phyloP scores from a whole-genome alignment of 306 rosid genomes.

The Cicer yamashitae region DNA sequence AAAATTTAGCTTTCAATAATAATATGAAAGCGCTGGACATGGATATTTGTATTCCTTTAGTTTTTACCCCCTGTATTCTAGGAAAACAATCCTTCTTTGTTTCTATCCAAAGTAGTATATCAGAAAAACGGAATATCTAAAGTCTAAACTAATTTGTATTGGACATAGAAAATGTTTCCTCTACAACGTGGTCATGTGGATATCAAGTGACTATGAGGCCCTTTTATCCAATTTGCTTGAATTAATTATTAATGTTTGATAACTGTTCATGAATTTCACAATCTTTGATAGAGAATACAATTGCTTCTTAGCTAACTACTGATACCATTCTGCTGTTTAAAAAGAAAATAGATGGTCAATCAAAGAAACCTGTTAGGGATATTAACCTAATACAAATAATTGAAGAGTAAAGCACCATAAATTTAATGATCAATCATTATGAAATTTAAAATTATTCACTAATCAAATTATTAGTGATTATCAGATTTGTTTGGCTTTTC shows the following conservation, averaged over 20 bases:
- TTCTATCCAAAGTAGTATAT: no score
- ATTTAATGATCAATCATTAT: not conserved
- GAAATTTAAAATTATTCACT: conserved; percentile 9
- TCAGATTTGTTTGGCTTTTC: not conserved
- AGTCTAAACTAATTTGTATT: no score
- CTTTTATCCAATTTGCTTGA: not conserved
- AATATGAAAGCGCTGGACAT: no score
- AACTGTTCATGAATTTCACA: not conserved
- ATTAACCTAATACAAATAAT: not conserved
- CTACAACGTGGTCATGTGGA: not conserved
- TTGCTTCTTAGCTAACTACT: not conserved
- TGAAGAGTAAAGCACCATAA: not conserved
- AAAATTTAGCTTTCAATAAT: no score
- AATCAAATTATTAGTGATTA: conserved; percentile 12
- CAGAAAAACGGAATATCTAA: no score
- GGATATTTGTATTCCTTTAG: no score
- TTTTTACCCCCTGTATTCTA: no score
- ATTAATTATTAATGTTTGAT: not conserved
- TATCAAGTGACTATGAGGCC: not conserved
- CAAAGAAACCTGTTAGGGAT: not conserved
- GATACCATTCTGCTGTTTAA: not conserved
- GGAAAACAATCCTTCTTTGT: no score
- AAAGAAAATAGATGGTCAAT: not conserved
- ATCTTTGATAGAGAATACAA: not conserved
- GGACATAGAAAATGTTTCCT: no score